Conservation (phyloP, 306 rosid species). For the Senna tora region DNA sequence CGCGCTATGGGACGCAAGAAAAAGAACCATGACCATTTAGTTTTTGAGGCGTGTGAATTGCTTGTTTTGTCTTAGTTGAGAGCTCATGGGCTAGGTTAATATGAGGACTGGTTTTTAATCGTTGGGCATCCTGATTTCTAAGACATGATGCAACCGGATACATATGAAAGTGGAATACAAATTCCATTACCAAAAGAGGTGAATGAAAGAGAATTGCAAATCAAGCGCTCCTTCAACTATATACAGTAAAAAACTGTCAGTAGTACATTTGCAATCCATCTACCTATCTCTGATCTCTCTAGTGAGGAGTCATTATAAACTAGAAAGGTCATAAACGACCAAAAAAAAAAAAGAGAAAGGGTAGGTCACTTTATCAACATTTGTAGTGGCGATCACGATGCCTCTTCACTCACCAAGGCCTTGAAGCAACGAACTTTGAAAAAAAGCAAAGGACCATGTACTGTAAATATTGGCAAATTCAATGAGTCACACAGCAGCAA, state of each 20-base stretch:
- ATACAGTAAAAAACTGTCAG: constrained; percentile 46
- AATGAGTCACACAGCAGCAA: background rate
- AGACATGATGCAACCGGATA: constrained; percentile 5
- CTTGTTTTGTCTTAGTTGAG: background rate
- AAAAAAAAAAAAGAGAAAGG: background rate
- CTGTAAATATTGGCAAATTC: background rate
- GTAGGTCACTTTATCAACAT: constrained; percentile 28
- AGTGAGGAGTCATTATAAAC: background rate
- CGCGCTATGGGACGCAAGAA: too few species aligned
- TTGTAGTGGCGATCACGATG: constrained; percentile 3
- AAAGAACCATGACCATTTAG: background rate
- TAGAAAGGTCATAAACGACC: constrained; percentile 3
- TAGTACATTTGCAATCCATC: constrained; percentile 40
- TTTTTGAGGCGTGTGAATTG: background rate
- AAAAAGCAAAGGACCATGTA: constrained; percentile 6
- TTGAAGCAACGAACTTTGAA: constrained; percentile 18
- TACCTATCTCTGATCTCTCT: background rate
- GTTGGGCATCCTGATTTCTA: background rate
- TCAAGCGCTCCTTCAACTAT: constrained; percentile 22
- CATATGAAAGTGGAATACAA: background rate
- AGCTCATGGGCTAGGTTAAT: background rate
- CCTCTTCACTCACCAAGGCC: background rate
- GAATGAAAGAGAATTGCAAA: constrained; percentile 18
- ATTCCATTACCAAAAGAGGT: background rate
- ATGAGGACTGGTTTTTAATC: background rate